A percentile compares a stretch with the other conserved stretches of the same genome.
Conservation (phyloP, 495 filamentous ascomycete species). For the Pseudomonodictys pantanalensis region DNA sequence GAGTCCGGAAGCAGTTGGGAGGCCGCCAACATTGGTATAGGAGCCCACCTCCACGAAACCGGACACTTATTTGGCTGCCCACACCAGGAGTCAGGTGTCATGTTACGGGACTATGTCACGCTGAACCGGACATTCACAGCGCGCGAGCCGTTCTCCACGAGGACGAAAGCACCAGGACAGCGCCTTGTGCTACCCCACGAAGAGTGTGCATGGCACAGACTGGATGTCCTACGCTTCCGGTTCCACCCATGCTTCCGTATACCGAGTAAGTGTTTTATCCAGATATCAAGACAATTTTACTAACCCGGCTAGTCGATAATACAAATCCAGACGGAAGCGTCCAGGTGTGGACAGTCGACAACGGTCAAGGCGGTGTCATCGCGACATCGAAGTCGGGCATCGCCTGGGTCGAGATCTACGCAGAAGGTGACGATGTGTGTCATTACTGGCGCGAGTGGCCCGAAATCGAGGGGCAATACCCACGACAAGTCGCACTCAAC, state of each 20-base stretch:
- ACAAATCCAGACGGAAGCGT: slow-evolving; percentile 69
- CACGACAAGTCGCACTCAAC: slow-evolving; percentile 67
- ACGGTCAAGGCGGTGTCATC: slow-evolving; percentile 63
- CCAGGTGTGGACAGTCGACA: slow-evolving; percentile 84
- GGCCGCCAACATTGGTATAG: slow-evolving; percentile 84
- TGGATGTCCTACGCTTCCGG: slow-evolving; percentile 83
- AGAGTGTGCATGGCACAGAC: slow-evolving; percentile 83
- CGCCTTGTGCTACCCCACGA: slow-evolving; percentile 69
- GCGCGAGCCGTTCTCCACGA: slow-evolving; percentile 76
- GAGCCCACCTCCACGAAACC: slow-evolving; percentile 83
- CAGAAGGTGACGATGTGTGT: slow-evolving; percentile 71
- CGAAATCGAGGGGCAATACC: slow-evolving; percentile 58
- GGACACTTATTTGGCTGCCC: slow-evolving; percentile 87
- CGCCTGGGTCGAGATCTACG: slow-evolving; percentile 75
- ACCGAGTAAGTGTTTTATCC: no score
- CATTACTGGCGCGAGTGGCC: slow-evolving; percentile 76
- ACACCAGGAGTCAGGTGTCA: slow-evolving; percentile 81
- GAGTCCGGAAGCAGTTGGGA: slow-evolving; percentile 89
- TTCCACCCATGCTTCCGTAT: slow-evolving; percentile 88
- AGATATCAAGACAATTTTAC: no score
- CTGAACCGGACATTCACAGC: slow-evolving; percentile 79
- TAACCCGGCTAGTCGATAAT: no score
- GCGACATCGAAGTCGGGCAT: slow-evolving; percentile 79
- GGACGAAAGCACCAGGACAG: slow-evolving; percentile 74
- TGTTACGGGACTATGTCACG: slow-evolving; percentile 80